These are phyloP conservation scores for Licmophora abbreviata DNA, from an alignment of 108 stramenopile genomes.

Conservation along the genomic window DNA sequence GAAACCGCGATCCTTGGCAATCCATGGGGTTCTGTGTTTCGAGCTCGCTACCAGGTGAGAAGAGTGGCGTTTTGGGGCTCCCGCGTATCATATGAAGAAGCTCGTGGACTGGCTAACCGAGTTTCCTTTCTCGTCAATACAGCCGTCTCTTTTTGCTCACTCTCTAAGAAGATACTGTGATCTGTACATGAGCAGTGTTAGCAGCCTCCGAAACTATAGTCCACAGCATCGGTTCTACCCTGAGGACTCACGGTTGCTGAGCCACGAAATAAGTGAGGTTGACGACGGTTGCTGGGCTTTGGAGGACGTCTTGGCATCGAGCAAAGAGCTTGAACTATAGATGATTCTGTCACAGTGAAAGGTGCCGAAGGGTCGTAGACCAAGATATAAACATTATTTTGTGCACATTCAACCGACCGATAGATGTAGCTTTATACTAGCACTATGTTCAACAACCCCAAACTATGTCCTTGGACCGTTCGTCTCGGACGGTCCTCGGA, in stretches of 20 bases:
- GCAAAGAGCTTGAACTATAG: not conserved
- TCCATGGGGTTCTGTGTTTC: constrained; percentile 80
- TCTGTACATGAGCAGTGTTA: constrained; percentile 61
- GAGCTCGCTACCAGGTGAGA: constrained; percentile 79
- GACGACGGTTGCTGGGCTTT: constrained; percentile 46
- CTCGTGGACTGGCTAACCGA: no score
- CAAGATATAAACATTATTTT: no score
- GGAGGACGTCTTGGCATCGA: constrained; percentile 12
- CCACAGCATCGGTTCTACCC: constrained; percentile 85
- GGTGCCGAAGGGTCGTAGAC: no score
- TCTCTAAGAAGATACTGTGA: constrained; percentile 62
- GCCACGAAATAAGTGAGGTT: constrained; percentile 58
- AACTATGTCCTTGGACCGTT: no score
- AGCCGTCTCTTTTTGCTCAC: constrained; percentile 67
- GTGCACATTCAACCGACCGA: no score
- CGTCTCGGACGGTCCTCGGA: no score
- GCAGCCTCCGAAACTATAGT: constrained; percentile 61
- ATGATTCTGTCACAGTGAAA: no score
- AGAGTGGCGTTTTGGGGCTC: no score
- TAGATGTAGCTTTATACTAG: no score
- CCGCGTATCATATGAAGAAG: no score
- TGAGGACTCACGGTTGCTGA: constrained; percentile 55
- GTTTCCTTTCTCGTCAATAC: no score
- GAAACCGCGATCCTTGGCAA: constrained; percentile 67
- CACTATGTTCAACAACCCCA: no score